phyloP scores from a whole-genome alignment of 2,329 filamentous ascomycete genomes.

The Phaeosphaeriaceae sp. region DNA sequence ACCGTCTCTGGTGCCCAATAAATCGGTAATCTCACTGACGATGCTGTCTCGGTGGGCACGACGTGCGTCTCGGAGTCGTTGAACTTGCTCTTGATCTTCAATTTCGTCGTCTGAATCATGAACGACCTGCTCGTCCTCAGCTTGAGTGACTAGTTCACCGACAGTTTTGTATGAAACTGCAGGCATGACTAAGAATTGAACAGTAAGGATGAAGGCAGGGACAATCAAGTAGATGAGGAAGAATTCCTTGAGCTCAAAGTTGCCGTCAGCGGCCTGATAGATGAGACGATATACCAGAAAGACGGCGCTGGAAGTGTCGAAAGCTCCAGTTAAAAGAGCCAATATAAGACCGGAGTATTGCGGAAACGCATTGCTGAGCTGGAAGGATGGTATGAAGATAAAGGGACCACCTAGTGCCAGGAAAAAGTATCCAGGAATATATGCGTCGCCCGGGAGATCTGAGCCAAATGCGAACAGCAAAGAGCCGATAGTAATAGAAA shows the following conservation, averaged over 20 bases:
- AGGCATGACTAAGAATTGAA: conserved; percentile 57
- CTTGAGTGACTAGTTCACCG: conserved; percentile 79
- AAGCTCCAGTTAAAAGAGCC: conserved; percentile 58
- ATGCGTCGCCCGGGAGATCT: conserved; percentile 72
- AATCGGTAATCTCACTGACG: conserved; percentile 72
- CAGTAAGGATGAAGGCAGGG: conserved; percentile 51
- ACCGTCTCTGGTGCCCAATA: conserved; percentile 71
- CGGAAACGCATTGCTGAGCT: conserved; percentile 60
- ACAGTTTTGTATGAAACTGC: conserved; percentile 61
- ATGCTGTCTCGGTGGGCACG: conserved; percentile 67
- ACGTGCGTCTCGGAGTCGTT: conserved; percentile 60
- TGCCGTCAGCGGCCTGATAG: conserved; percentile 51
- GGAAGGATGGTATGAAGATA: conserved; percentile 59
- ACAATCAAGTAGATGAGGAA: conserved; percentile 59
- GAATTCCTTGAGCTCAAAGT: conserved; percentile 56
- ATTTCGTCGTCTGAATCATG: conserved; percentile 64
- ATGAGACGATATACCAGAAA: conserved; percentile 57
- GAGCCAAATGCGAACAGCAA: conserved; percentile 73
- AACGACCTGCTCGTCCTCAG: conserved; percentile 58
- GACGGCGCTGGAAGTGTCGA: conserved; percentile 57
- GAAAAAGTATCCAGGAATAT: conserved; percentile 58
- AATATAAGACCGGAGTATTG: conserved; percentile 57
- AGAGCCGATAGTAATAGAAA: conserved; percentile 73
- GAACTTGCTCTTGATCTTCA: conserved; percentile 54
- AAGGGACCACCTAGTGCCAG: conserved; percentile 58